Base-by-base conservation (phyloP, 345 rosid genomes). In the Noccaea bulbosa region DNA sequence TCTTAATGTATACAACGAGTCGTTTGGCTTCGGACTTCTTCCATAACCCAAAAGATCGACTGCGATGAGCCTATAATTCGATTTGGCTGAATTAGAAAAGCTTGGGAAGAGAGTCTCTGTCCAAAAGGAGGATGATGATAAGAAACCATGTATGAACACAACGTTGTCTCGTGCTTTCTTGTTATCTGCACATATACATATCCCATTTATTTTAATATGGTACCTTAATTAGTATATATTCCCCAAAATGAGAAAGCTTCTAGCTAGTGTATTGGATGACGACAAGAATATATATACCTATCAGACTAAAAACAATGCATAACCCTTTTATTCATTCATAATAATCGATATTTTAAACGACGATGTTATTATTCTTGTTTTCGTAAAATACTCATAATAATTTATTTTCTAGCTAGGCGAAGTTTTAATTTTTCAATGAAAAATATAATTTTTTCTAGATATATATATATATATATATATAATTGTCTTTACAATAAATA, bases 61-160 rank as follows among this genome's bases (percentile, higher is more conserved):
- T 1, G 99, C 99, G 5, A 94, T 78, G 33, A 94, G 79, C 41
- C 98, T 70, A 41, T 89, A 86, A 0, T 75, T 77, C 0, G 91
- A 88, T 80, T 88, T 91, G 7, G 91, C 79, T 1, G 80, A 59
- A 8, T 63, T 73, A 11, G 98, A 87, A 75, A 94, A 89, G 80
- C 88, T 92, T 4, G 98, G 99, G 55, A 94, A 94, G 45, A 94
- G 50, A 8, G 99, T 88, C 61, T 94, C 98, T 1, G 97, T 89
- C 99, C 98, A 94, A 71, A 92, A 89, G 38, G 88, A 82, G 0
- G 98, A 89, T 2, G 99, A 94, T 15, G 98, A 94, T 69, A 94
- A 85, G 88, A 94, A 94, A 6, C 99, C 99, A 61, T 94, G 99
- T 48, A 94, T 87, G 83, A 94, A 91, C 16, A 94, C 39, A 6